phyloP scores from a whole-genome alignment of 352 stramenopile species.

The Pythium utonaiense region DNA sequence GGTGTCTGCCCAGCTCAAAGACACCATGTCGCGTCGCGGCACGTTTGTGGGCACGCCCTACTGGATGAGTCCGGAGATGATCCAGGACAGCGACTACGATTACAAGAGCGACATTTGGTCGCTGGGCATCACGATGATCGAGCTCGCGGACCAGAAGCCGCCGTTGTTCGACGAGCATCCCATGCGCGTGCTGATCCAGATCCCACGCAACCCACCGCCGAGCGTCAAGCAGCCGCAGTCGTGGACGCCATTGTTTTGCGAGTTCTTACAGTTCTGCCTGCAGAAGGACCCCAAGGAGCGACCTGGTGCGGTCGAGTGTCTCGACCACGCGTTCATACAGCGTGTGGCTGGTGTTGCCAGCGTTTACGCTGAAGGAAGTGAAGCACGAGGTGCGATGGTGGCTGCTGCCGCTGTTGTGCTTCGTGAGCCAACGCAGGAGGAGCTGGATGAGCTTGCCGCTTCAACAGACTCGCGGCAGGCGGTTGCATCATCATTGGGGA shows the following conservation, averaged over 20 bases:
- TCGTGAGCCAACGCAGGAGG: background rate
- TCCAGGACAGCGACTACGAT: slow-evolving; percentile 90
- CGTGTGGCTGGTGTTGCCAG: slow-evolving; percentile 29
- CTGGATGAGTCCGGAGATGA: slow-evolving; percentile 95
- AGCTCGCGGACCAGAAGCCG: slow-evolving; percentile 89
- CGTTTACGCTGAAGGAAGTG: slow-evolving; percentile 8
- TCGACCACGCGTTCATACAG: slow-evolving; percentile 88
- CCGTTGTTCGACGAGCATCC: slow-evolving; percentile 89
- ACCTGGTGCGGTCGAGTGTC: slow-evolving; percentile 82
- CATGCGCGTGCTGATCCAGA: slow-evolving; percentile 78
- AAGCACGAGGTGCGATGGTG: background rate
- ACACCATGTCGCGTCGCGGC: slow-evolving; percentile 50
- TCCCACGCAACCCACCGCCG: slow-evolving; percentile 78
- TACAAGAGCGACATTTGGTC: slow-evolving; percentile 90
- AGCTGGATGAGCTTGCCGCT: background rate
- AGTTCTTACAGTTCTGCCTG: slow-evolving; percentile 87
- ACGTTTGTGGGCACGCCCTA: slow-evolving; percentile 92
- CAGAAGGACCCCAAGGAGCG: slow-evolving; percentile 66
- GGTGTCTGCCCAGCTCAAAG: slow-evolving; percentile 61
- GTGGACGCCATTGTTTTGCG: slow-evolving; percentile 77
- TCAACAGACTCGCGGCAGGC: background rate
- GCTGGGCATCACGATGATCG: slow-evolving; percentile 89
- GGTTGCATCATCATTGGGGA: background rate
- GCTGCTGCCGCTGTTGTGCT: background rate
- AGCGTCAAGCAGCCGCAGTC: slow-evolving; percentile 60